Percentiles rank a stretch among this genome's conserved stretches.
Conservation (phyloP, 768 basidiomycete genomes). For the Gautieria morchelliformis region DNA sequence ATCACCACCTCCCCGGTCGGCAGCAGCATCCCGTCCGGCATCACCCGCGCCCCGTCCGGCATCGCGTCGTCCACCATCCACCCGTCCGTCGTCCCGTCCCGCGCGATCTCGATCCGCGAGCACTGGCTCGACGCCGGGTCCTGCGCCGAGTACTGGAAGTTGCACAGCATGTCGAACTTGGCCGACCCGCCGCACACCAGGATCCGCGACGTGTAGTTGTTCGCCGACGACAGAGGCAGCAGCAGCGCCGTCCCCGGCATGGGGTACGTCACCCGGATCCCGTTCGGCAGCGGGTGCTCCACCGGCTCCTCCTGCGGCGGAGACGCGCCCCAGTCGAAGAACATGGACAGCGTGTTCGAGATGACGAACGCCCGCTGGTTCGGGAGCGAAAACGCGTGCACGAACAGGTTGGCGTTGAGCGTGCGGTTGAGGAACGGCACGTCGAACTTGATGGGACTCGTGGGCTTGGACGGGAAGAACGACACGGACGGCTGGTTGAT, state of each 20-base stretch:
- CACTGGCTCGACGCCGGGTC: conserved; percentile 12
- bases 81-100: conserved; percentile 12
- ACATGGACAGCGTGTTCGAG: conserved; percentile 12
- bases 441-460: conserved; percentile 11
- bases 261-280: conserved; percentile 14
- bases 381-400: conserved; percentile 13
- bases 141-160: not conserved
- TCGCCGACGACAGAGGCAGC: not conserved
- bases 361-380: conserved; percentile 10
- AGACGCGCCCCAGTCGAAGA: conserved; percentile 7
- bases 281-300: conserved; percentile 12
- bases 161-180: not conserved
- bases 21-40: conserved; percentile 16
- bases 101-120: conserved; percentile 14
- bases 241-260: conserved; percentile 1
- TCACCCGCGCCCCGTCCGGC: conserved; percentile 13
- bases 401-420: conserved; percentile 15
- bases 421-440: conserved; percentile 13
- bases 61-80: conserved; percentile 15
- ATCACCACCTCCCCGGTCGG: conserved; percentile 21
- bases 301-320: not conserved
- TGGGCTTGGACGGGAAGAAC: conserved; percentile 21
- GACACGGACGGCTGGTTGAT: conserved; percentile 8
- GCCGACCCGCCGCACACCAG: conserved; percentile 10
- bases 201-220: conserved; percentile 8